A percentile compares a stretch with the other conserved stretches of the same genome.
These are phyloP conservation scores for Paramecium pentaurelia DNA, from an alignment of 73 alveolate genomes.

Conservation along the genomic window DNA sequence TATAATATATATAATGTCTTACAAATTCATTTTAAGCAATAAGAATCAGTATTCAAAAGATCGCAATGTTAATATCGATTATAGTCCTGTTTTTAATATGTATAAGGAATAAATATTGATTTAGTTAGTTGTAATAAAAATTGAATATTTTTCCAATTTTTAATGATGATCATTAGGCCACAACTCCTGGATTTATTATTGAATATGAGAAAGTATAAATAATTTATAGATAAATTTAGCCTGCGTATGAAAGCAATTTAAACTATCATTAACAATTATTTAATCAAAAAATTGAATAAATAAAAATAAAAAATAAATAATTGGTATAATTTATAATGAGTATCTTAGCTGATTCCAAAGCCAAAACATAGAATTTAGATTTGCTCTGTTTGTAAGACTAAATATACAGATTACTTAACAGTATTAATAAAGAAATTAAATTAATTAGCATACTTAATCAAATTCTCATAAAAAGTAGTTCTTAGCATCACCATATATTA, in stretches of 20 bases:
- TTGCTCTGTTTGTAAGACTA: background rate
- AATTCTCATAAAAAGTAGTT: background rate
- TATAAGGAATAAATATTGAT: background rate
- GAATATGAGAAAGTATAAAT: background rate
- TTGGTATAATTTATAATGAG: background rate
- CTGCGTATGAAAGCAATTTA: background rate
- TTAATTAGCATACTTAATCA: constrained; percentile 9
- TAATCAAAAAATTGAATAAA: background rate
- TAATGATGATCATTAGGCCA: background rate
- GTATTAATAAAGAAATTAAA: background rate
- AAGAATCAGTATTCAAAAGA: background rate
- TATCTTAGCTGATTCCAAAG: background rate
- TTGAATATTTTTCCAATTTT: background rate
- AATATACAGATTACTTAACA: background rate
- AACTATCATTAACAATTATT: constrained; percentile 17
- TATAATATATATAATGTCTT: background rate
- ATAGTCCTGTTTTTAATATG: constrained; percentile 4
- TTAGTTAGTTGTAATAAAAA: constrained; percentile 8
- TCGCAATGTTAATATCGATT: background rate
- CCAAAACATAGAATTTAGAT: background rate
- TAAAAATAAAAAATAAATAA: background rate
- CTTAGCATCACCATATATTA: background rate
- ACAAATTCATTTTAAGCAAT: background rate
- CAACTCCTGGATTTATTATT: background rate
- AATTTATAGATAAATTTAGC: background rate